Evolutionary conservation across 345 rosid species (phyloP).

Genomic region (Sapria himalayana): DNA sequence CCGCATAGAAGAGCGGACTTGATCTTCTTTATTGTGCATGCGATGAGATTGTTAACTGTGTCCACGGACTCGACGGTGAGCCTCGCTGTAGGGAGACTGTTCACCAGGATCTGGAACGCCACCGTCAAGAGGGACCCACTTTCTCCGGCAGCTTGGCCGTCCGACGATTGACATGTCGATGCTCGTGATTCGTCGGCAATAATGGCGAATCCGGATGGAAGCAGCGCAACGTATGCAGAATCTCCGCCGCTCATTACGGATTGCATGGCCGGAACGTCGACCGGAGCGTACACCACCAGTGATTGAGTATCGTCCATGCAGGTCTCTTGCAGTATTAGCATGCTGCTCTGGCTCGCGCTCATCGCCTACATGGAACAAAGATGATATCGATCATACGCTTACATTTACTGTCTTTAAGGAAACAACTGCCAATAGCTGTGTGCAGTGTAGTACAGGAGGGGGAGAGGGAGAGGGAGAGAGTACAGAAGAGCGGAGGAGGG

Average conservation of each 20-base stretch:
- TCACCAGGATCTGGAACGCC: slow-evolving; percentile 88
- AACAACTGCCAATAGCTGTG: no score
- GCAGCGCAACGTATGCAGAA: slow-evolving; percentile 78
- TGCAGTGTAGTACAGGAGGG: no score
- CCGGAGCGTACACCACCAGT: slow-evolving; percentile 95
- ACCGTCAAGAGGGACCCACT: slow-evolving; percentile 87
- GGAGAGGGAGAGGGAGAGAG: background rate
- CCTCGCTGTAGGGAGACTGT: slow-evolving; percentile 81
- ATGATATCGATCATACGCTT: no score
- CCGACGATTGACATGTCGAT: no score
- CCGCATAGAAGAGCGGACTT: slow-evolving; percentile 71
- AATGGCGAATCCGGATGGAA: slow-evolving; percentile 84
- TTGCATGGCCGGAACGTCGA: slow-evolving; percentile 91
- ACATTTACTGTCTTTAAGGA: no score
- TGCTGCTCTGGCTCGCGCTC: slow-evolving; percentile 79
- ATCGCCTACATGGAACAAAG: slow-evolving; percentile 29
- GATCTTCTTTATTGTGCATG: slow-evolving; percentile 85
- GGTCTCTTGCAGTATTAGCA: slow-evolving; percentile 90
- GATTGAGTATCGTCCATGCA: slow-evolving; percentile 89
- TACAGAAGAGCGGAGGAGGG: slow-evolving; percentile 81
- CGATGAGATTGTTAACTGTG: slow-evolving; percentile 80
- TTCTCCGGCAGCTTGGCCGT: slow-evolving; percentile 20
- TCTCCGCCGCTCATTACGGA: slow-evolving; percentile 93
- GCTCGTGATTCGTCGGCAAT: slow-evolving; percentile 48
- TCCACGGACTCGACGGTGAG: slow-evolving; percentile 92